phyloP scores from a whole-genome alignment of 257 asterid genomes.

The Vinca minor region DNA sequence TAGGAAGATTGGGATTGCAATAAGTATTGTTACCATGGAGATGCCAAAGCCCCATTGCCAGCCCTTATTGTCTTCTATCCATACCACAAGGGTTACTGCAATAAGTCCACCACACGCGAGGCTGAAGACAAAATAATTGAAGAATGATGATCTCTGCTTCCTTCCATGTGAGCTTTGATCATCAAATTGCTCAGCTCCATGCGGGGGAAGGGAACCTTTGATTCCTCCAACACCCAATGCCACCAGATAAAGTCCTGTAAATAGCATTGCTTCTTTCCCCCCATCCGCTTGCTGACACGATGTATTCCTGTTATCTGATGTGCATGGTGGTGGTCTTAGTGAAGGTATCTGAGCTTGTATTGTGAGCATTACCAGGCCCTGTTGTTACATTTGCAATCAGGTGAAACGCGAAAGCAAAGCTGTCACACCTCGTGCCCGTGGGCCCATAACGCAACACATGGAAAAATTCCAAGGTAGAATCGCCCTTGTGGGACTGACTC shows the following conservation, averaged over 20 bases:
- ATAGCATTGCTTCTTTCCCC: slow-evolving; percentile 44
- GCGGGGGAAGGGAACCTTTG: slow-evolving; percentile 82
- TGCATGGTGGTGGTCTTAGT: slow-evolving; percentile 40
- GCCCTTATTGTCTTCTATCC: slow-evolving; percentile 85
- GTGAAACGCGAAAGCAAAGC: too few species aligned
- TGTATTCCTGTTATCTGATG: slow-evolving; percentile 37
- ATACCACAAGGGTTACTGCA: slow-evolving; percentile 74
- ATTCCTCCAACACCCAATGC: slow-evolving; percentile 88
- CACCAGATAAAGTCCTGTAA: slow-evolving; percentile 63
- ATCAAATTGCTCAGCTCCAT: slow-evolving; percentile 86
- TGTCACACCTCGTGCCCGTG: too few species aligned
- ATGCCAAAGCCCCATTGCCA: slow-evolving; percentile 85
- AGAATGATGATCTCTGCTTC: slow-evolving; percentile 68
- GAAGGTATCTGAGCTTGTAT: slow-evolving; percentile 67
- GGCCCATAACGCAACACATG: too few species aligned
- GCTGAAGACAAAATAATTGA: slow-evolving; percentile 69
- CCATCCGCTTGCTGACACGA: slow-evolving; percentile 38
- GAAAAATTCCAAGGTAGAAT: too few species aligned
- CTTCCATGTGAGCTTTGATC: slow-evolving; percentile 55
- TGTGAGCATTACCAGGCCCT: slow-evolving; percentile 73
- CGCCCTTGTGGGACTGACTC: too few species aligned
- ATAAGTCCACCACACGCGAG: slow-evolving; percentile 73
- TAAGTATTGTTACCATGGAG: slow-evolving; percentile 51
- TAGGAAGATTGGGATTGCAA: slow-evolving; percentile 58
- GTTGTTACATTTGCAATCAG: slow-evolving; percentile 25